Evolutionary conservation across 2,329 filamentous ascomycete genomes (phyloP).

Genomic region (Malbranchea zuffiana): DNA sequence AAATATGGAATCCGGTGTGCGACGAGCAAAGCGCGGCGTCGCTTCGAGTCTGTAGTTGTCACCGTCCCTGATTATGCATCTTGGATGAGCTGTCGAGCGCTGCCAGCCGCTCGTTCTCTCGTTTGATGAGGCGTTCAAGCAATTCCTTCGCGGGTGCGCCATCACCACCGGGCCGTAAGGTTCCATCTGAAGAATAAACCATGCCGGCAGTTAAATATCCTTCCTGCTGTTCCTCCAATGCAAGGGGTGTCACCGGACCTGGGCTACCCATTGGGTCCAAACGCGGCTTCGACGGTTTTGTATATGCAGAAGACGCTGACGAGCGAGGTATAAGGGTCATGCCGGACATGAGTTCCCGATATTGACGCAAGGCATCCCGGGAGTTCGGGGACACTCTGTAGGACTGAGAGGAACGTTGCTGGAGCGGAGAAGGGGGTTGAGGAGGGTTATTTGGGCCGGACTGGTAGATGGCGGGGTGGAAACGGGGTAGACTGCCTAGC

Average conservation of each 20-base stretch:
- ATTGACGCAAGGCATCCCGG: slow-evolving; percentile 32
- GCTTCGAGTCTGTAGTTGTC: slow-evolving; percentile 12
- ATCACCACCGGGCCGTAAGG: slow-evolving; percentile 1
- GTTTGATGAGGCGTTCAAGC: slow-evolving; percentile 26
- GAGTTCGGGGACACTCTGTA: slow-evolving; percentile 23
- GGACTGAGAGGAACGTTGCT: slow-evolving; percentile 19
- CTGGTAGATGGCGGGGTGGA: slow-evolving; percentile 37
- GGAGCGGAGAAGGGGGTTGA: slow-evolving; percentile 27
- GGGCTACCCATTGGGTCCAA: slow-evolving; percentile 37
- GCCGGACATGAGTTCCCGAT: slow-evolving; percentile 34
- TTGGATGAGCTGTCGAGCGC: slow-evolving; percentile 21
- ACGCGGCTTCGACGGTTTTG: slow-evolving; percentile 35
- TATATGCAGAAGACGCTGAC: slow-evolving; percentile 19
- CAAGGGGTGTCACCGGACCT: slow-evolving; percentile 37
- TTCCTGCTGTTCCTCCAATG: slow-evolving; percentile 29
- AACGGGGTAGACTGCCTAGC: slow-evolving; percentile 34
- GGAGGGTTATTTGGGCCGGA: slow-evolving; percentile 15
- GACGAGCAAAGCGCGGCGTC: no score
- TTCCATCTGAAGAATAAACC: slow-evolving; percentile 2
- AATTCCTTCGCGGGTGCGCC: slow-evolving; percentile 21
- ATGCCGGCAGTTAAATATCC: slow-evolving; percentile 32
- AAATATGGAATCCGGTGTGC: no score
- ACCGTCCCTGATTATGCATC: slow-evolving; percentile 22
- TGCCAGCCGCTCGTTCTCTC: slow-evolving; percentile 23
- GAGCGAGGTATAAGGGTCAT: slow-evolving; percentile 23